These are phyloP conservation scores for Rhodotorula sp. DNA, from an alignment of 1,284 basidiomycete species.

Conservation along the genomic window DNA sequence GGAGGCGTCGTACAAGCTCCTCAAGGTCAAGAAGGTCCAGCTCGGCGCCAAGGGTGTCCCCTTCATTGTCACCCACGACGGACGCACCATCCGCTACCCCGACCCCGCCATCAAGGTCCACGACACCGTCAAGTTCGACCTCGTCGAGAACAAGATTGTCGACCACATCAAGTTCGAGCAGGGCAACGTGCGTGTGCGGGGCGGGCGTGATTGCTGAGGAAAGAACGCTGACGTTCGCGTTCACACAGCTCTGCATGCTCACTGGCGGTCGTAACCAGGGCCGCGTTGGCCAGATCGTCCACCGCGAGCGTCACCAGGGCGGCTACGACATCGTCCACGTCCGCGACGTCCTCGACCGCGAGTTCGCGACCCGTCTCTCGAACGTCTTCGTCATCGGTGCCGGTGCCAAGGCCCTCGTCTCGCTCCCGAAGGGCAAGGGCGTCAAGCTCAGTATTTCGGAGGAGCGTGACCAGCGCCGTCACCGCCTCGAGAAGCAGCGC, in stretches of 20 bases:
- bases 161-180: conserved; percentile 96
- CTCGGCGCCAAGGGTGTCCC: conserved; percentile 93
- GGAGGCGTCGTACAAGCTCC: conserved; percentile 97
- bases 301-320: conserved; percentile 95
- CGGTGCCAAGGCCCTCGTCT: conserved; percentile 93
- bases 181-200: conserved; percentile 62
- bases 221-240: background rate
- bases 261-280: conserved; percentile 99
- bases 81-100: conserved; percentile 98
- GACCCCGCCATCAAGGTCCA: conserved; percentile 94
- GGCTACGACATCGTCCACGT: conserved; percentile 85
- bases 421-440: conserved; percentile 94
- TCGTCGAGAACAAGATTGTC: conserved; percentile 88
- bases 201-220: background rate
- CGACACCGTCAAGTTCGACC: conserved; percentile 96
- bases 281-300: conserved; percentile 90
- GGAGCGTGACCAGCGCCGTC: conserved; percentile 32
- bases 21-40: conserved; percentile 90
- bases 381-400: conserved; percentile 99
- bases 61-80: conserved; percentile 97
- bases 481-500: conserved; percentile 5
- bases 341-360: conserved; percentile 90
- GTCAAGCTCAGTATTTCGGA: conserved; percentile 68
- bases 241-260: conserved; percentile 72
- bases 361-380: conserved; percentile 92